Percentiles rank a stretch among this genome's conserved stretches.
Conservation (phyloP, 345 rosid species). For the Gynandropsis gynandra region DNA sequence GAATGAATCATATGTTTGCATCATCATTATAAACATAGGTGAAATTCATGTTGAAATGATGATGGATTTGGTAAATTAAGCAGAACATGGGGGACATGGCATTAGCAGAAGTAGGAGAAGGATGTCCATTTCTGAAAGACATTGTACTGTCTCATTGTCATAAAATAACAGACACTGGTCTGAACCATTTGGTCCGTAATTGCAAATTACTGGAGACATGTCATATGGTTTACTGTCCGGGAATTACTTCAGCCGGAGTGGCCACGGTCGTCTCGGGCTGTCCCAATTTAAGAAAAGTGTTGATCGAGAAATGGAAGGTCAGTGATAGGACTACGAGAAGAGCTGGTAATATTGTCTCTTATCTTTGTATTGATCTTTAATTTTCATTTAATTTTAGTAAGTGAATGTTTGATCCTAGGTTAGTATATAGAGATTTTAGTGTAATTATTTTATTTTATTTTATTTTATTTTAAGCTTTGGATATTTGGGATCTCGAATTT, state of each 20-base stretch:
- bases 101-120: conserved; percentile 71
- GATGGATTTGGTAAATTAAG: no score
- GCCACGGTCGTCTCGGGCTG: conserved; percentile 82
- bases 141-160: conserved; percentile 85
- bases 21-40: no score
- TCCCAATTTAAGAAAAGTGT: conserved; percentile 66
- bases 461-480: no score
- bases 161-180: conserved; percentile 59
- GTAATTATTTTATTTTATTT: no score
- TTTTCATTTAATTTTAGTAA: no score
- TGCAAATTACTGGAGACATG: conserved; percentile 64
- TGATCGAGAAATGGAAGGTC: conserved; percentile 87
- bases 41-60: no score
- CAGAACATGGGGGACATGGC: conserved; percentile 79
- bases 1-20: no score
- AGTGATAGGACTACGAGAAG: conserved; percentile 68
- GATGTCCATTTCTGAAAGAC: conserved; percentile 69
- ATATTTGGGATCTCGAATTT: no score
- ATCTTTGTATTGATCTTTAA: conserved; percentile 68
- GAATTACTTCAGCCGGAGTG: conserved; percentile 64
- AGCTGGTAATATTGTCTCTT: conserved; percentile 68
- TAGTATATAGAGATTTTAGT: no score
- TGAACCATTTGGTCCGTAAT: conserved; percentile 57
- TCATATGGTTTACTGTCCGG: conserved; percentile 78
- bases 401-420: no score